These are phyloP conservation scores for Eucalyptus dawsonii DNA, from an alignment of 345 rosid genomes.

Conservation along the genomic window DNA sequence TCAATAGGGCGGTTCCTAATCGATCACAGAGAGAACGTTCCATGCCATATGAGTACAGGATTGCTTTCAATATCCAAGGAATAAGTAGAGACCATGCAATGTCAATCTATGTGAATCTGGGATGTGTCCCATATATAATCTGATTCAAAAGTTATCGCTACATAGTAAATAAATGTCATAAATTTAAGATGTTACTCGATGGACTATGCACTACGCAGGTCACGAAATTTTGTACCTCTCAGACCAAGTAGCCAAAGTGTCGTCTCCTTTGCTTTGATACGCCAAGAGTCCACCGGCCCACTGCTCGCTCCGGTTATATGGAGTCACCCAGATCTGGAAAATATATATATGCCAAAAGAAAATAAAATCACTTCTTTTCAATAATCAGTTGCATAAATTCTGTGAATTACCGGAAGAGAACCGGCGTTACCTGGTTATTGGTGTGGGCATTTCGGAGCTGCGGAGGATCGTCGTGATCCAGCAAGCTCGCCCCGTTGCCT, in stretches of 20 bases:
- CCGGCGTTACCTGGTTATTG: slow-evolving; percentile 43
- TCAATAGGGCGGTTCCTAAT: slow-evolving; percentile 48
- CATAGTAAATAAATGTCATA: not conserved
- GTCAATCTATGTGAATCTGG: not conserved
- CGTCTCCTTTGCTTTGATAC: slow-evolving; percentile 55
- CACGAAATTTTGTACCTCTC: slow-evolving; percentile 15
- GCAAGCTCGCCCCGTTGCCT: slow-evolving; percentile 62
- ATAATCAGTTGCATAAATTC: not conserved
- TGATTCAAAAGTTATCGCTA: not conserved
- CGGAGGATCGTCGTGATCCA: slow-evolving; percentile 66
- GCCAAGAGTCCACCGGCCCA: slow-evolving; percentile 56
- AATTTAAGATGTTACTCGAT: not conserved
- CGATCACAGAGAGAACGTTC: not conserved
- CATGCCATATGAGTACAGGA: not conserved
- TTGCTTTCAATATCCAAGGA: not conserved
- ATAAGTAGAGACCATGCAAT: not conserved
- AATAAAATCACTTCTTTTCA: not conserved
- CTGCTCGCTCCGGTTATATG: slow-evolving; percentile 42
- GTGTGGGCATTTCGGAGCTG: slow-evolving; percentile 61
- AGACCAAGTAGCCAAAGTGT: slow-evolving; percentile 70
- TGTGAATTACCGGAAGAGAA: not conserved
- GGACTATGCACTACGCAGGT: not conserved
- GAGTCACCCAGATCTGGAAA: slow-evolving; percentile 59
- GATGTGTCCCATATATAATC: not conserved
- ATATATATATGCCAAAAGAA: not conserved